Percentiles rank a stretch among this genome's conserved stretches.
phyloP scores from a whole-genome alignment of 805 yeast species.

The Candida tallmaniae region DNA sequence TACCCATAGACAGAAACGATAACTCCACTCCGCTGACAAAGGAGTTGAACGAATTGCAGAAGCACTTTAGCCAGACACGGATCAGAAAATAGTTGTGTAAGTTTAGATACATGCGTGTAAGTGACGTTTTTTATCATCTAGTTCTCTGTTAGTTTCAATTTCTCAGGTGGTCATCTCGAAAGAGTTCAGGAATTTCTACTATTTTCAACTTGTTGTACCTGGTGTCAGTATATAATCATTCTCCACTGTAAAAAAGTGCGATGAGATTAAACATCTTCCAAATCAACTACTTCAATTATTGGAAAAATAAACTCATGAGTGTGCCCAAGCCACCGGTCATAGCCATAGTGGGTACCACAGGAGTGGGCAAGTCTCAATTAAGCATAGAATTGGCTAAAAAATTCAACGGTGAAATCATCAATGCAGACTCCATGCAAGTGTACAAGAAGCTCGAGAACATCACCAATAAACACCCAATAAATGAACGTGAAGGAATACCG shows the following conservation, averaged over 20 bases:
- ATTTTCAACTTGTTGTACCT: too few species aligned
- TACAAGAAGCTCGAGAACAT: conserved; percentile 68
- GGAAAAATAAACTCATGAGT: conserved; percentile 17
- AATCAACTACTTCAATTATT: not conserved
- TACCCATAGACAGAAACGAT: conserved; percentile 2
- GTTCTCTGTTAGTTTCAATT: too few species aligned
- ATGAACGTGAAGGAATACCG: conserved; percentile 65
- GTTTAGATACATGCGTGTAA: too few species aligned
- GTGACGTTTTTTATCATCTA: too few species aligned
- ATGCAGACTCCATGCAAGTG: conserved; percentile 97
- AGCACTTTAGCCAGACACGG: conserved; percentile 10
- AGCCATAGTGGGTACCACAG: conserved; percentile 87
- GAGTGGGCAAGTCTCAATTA: conserved; percentile 91
- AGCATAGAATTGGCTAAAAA: conserved; percentile 73
- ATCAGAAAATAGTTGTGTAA: not conserved
- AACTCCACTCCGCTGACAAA: conserved; percentile 8
- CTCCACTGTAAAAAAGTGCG: conserved; percentile 6
- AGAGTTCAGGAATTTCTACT: too few species aligned
- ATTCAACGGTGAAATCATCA: conserved; percentile 83
- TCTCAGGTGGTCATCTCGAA: too few species aligned
- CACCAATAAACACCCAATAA: conserved; percentile 87
- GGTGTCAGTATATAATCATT: too few species aligned
- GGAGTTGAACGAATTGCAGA: conserved; percentile 8
- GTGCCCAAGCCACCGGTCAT: conserved; percentile 40
- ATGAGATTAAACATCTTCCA: too few species aligned